Evolutionary conservation across 2,329 filamentous ascomycete genomes (phyloP), one percentile per base, ranked within the genome.

Genomic region (Fusarium lyarnte): DNA sequence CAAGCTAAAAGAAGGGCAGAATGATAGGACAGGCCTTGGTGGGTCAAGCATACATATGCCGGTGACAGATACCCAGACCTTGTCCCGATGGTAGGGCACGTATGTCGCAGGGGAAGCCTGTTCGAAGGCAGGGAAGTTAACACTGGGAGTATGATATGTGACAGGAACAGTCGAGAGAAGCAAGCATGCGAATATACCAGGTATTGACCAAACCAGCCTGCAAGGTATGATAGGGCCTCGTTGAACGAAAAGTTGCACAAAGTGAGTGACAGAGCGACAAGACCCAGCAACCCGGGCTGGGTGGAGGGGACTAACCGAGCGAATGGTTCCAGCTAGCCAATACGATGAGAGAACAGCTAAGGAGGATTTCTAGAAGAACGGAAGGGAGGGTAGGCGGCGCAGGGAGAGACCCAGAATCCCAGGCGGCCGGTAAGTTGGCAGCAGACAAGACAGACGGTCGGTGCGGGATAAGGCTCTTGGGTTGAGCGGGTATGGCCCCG

Each of bases 351-450:
- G 65, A 49, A 42, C 46, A 25, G 35, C 19, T 66, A 74, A 61
- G 66, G 60, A 64, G 66, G 61, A 60, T 64, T 78, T 76, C 76
- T 73, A 78, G 76, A 76, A 73, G 72, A 65, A 67, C 65, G 74
- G 76, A 66, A 77, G 66, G 75, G 76, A 73, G 73, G 70, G 70
- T 57, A 43, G 58, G 52, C 43, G 64, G 47, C n/a, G 59, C 38
- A 52, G 29, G 46, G 59, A 65, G 59, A 65, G 70, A 57, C 69
- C 65, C 71, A 76, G 70, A 68, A 67, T 74, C 67, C 66, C 71
- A 65, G 60, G 60, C 46, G 58, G 58, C 57, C 58, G 72, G 74
- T 68, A 65, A 64, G 63, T 51, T 58, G 68, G 73, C 54, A 59
- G 58, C 58, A 65, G 60, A 63, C 51, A 71, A 63, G 52, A 60